Base-by-base conservation (phyloP, 805 yeast genomes). In the Zygotorulaspora florentina region DNA sequence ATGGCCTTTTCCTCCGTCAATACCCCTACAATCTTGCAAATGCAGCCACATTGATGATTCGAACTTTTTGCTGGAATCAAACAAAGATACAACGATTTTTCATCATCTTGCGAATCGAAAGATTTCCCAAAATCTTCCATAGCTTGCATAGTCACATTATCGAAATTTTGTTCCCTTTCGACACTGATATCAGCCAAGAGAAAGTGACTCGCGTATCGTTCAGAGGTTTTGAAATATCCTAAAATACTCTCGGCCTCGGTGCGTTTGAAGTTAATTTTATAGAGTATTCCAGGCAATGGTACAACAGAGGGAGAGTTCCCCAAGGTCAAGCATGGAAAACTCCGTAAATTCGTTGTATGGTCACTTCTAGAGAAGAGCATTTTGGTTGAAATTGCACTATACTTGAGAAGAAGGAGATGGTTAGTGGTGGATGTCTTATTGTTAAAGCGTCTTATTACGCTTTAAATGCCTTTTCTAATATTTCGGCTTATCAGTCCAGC, bases 221-320 rank as follows among this genome's bases (percentile, higher is more conserved):
- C 31, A 39, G 55, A 52, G 6, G 48, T 44, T 40, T 61, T 59
- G 56, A 66, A 77, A 23, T 75, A 67, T 17, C 71, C 65, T 35
- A 80, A 61, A 15, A 80, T 59, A 2, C 72, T 67, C 9, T 74
- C 69, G 1, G 80, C 83, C 42, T 72, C 70, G 43, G 67, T 63
- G 43, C 73, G 66, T 13, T 73, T 61, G 43, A 80, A 74, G 1
- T 77, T 68, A n/a, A 81, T 77, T 45, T 77, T 74, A 62, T 81
- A 82, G 18, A 80, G 69, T 34, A 81, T 75, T 0, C 86, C 86
- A 1, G 88, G 87, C 8, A 81, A 55, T 26, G 80, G 70, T 11
- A 82, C 78, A 42, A 72, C 57, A 1, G 57, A 39, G 1, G 67
- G 58, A 11, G 55, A 45, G 18, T 43, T 46, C 13, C 45, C 34